Base-by-base conservation (phyloP, 2,329 filamentous ascomycete species). In the Thielaviopsis euricoi region DNA sequence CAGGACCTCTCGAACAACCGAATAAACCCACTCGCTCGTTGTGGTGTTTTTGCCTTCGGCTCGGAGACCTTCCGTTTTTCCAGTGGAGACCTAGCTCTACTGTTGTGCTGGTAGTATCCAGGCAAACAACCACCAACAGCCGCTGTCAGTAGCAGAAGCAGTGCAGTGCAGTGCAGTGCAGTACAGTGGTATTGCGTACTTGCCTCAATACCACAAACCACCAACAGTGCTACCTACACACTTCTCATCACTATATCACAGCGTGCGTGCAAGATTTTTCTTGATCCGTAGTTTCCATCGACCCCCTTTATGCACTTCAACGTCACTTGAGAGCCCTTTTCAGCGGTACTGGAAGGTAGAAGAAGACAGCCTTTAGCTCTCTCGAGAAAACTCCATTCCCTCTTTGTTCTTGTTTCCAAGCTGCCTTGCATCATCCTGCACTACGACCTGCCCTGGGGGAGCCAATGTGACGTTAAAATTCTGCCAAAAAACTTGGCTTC, bases 401-500 rank as follows among this genome's bases (percentile, higher is more conserved):
- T 52, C 21, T 52, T 25, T 52, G 15, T 52, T 25, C 6, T 52
- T 52, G 22, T 52, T 25, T 52, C 22, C 49, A 12, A 23, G 49
- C 49, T 52, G 49, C 29, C 29, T 33, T 33, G 29, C 29, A 33
- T 52, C 49, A 52, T 52, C 49, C 49, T 52, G 49, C 40, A 50
- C 43, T 56, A 46, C 54, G 50, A 56, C 54, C 7, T 33, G 46
- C n/a, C n/a, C n/a, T 19, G 29, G 46, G 13, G 10, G 12, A 22
- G 49, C 13, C 22, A 21, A 52, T 52, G 9, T 21, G 22, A 52
- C 29, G 29, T 33, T 25, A 22, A 25, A 52, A 25, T 21, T 43
- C 22, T 57, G 50, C 49, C 56, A 33, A 57, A 57, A 57, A 22
- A 52, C 49, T 57, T 57, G 56, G 56, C 56, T 57, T 57, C 33